Evolutionary conservation across 148 eudicot genomes (phyloP), one percentile per base, ranked within the genome.

Genomic region (Fallopia convolvulus): DNA sequence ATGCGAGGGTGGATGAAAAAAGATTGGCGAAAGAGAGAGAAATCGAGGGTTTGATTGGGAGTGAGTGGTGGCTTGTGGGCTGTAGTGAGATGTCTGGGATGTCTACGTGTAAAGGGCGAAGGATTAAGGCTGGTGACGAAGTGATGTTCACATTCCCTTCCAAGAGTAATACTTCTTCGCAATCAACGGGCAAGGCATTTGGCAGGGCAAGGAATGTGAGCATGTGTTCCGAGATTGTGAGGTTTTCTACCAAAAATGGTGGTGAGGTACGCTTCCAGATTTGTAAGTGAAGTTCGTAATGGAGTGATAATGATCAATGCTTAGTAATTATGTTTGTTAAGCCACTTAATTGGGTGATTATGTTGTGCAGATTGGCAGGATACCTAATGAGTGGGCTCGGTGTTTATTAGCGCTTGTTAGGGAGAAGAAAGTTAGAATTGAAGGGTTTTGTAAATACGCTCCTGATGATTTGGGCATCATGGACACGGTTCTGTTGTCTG

Each of bases 341-440:
- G 74, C 74, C 33, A 2, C 36, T 26, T 33, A 47, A 44, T 73
- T 18, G 74, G 53, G 73, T 5, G 20, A 9, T 76, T 72, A 17
- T 52, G 32, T 8, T 75, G 58, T 75, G 88, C 85, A 95, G 99
- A 89, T 95, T 81, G 99, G 99, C 26, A 86, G 99, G 53, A 91
- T 95, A 65, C 99, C 99, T n/a, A 95, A 93, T 80, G 99, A 92
- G 82, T 95, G 99, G 99, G 85, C 92, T 0, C 83, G 99, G 77
- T 92, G 97, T 75, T 89, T 95, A 79, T 77, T 87, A 81, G 97
- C 97, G 0, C 89, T 93, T 66, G 93, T 95, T 81, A 92, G 91
- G 83, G 94, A 95, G 48, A 95, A 90, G 74, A 92, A 90, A 88
- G 85, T 93, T 73, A 84, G 73, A 30, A 68, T 92, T 50, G 83